Base-by-base conservation (phyloP, 108 stramenopile genomes). In the Cylindrotheca closterium region DNA sequence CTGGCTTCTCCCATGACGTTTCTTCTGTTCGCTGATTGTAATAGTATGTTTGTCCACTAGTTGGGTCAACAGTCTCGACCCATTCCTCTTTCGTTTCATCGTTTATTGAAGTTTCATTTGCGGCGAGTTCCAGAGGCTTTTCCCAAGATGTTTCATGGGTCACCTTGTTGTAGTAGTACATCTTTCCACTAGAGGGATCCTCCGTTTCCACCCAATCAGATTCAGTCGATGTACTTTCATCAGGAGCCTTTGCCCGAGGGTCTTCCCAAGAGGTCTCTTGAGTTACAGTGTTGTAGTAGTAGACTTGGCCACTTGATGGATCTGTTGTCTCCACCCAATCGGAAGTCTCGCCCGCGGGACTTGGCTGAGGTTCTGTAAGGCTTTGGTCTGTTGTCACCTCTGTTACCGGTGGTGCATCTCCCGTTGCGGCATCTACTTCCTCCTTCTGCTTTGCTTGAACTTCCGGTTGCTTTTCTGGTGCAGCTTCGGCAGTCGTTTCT, bases 21-120 rank as follows among this genome's bases (percentile, higher is more conserved):
- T 94, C 92, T 3, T 92, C 92, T 1, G 82, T 87, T 52, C 79
- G 72, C 54, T 81, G 67, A 73, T 89, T 86, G 78, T 89, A 92
- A 73, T 90, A 94, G 58, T 90, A 92, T 4, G 53, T 25, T 50
- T 58, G 46, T 50, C 74, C 74, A 34, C 56, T 63, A 12, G 48
- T 29, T 48, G 55, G 74, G 58, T 75, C 74, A 19, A 64, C 33
- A 25, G 63, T 55, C 32, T 75, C 63, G 3, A 56, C 42, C 68
- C 68, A 75, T 37, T 63, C 69, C 28, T 79, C 59, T 28, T 30
- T 19, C 22, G 28, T 47, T 2, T 49, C 19, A 1, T 56, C 21
- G 2, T 57, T 23, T 8, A 51, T 79, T 47, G 37, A 0, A 2
- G 55, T 30, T 29, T 51, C 29, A 10, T 3, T 2, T 0, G 59